A percentile compares a stretch with the other conserved stretches of the same genome.
Conservation (phyloP, 805 yeast genomes). For the Pichia thaimueangensis region DNA sequence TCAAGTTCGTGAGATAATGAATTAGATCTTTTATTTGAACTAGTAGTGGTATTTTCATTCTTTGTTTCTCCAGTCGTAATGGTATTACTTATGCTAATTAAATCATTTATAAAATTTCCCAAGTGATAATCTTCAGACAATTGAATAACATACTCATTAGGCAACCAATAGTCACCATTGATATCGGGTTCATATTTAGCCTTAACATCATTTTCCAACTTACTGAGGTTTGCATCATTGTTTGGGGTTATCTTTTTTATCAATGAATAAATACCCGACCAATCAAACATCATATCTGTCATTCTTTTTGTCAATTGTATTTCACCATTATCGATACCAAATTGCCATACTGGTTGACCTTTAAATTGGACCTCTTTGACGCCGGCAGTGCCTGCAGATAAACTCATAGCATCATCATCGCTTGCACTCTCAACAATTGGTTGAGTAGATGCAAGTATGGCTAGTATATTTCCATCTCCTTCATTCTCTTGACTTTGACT, state of each 20-base stretch:
- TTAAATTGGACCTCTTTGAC: constrained; percentile 1
- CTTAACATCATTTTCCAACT: not conserved
- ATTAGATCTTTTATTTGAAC: constrained; percentile 3
- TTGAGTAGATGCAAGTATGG: no score
- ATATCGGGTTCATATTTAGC: not conserved
- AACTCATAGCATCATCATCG: no score
- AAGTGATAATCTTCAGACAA: not conserved
- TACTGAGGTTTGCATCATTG: not conserved
- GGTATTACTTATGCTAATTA: not conserved
- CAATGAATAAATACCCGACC: not conserved
- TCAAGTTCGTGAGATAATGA: not conserved
- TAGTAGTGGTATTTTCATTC: not conserved
- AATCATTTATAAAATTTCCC: not conserved
- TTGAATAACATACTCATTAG: not conserved
- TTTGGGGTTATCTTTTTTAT: not conserved
- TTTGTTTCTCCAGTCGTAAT: not conserved
- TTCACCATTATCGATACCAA: not conserved
- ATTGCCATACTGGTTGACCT: constrained; percentile 11
- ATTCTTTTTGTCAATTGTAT: not conserved
- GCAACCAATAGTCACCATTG: constrained; percentile 6
- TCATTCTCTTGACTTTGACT: not conserved
- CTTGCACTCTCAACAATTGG: no score
- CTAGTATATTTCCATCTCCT: no score
- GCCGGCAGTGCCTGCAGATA: no score
- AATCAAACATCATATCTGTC: constrained; percentile 3